Evolutionary conservation across 1,284 basidiomycete species (phyloP).

Genomic region (Ceratobasidium sp.): DNA sequence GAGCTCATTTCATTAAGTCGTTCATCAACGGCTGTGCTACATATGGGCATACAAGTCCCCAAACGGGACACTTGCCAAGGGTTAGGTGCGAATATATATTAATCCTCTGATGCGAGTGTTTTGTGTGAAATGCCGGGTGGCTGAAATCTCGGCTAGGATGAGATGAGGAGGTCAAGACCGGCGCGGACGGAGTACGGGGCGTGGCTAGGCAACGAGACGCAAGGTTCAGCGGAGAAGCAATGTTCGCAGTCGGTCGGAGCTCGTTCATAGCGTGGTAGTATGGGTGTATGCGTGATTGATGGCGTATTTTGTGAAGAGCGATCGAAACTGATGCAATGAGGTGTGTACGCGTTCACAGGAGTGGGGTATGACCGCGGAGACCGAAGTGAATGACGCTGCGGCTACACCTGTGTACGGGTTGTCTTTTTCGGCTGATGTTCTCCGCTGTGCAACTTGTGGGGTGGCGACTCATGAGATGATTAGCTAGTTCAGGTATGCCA

Average conservation of each 20-base stretch:
- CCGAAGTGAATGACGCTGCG: too few relatives aligned
- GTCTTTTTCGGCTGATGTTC: too few relatives aligned
- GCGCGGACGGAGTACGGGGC: too few relatives aligned
- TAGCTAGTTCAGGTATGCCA: too few relatives aligned
- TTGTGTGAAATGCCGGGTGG: not conserved
- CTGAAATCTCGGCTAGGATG: conserved; percentile 30
- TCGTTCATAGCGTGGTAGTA: too few relatives aligned
- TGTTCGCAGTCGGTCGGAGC: too few relatives aligned
- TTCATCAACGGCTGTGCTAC: not conserved
- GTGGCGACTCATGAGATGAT: too few relatives aligned
- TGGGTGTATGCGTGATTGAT: not conserved
- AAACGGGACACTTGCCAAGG: not conserved
- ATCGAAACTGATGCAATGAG: not conserved
- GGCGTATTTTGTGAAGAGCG: not conserved
- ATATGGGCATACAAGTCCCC: not conserved
- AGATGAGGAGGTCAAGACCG: conserved; percentile 1
- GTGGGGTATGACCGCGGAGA: too few relatives aligned
- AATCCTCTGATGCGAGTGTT: not conserved
- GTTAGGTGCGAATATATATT: not conserved
- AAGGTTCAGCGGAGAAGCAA: too few relatives aligned
- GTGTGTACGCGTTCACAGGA: not conserved
- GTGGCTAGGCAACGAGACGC: too few relatives aligned
- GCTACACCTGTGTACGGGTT: too few relatives aligned
- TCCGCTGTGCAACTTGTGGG: too few relatives aligned
- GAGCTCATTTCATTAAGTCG: not conserved